Percentiles rank a stretch among this genome's conserved stretches.
Evolutionary conservation across 257 asterid species (phyloP).

Genomic region (Penstemon davidsonii): DNA sequence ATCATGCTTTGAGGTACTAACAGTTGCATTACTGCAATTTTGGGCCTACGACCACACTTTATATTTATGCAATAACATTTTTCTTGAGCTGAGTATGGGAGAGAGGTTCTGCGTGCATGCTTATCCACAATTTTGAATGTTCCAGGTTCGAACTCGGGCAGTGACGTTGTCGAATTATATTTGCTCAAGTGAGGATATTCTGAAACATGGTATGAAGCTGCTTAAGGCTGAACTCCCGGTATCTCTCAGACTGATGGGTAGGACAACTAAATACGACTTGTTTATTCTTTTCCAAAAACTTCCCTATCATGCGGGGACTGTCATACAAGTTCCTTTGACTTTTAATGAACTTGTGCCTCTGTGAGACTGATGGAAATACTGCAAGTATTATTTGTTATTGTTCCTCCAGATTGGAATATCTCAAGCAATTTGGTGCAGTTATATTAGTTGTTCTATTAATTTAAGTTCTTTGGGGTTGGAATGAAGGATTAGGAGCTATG

Average conservation of each 20-base stretch:
- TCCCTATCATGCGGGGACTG: not conserved
- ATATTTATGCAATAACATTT: not conserved
- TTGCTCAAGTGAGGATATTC: slow-evolving; percentile 69
- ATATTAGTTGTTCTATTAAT: not conserved
- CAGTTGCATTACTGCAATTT: slow-evolving; percentile 19
- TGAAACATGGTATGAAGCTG: slow-evolving; percentile 82
- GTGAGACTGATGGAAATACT: slow-evolving; percentile 7
- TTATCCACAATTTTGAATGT: slow-evolving; percentile 27
- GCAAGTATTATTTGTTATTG: not conserved
- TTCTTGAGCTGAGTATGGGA: slow-evolving; percentile 13
- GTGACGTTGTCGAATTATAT: slow-evolving; percentile 69
- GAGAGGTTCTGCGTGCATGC: slow-evolving; percentile 15
- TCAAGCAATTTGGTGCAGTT: not conserved
- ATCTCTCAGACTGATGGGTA: slow-evolving; percentile 93
- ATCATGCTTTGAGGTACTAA: slow-evolving; percentile 75
- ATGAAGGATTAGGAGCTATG: too few relatives aligned
- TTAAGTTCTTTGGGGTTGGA: too few relatives aligned
- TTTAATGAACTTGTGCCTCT: slow-evolving; percentile 2
- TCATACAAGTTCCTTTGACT: slow-evolving; percentile 6
- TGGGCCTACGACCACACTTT: slow-evolving; percentile 7
- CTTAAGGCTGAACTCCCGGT: slow-evolving; percentile 89
- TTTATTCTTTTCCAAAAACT: slow-evolving; percentile 9
- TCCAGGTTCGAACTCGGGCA: slow-evolving; percentile 89
- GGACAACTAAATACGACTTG: slow-evolving; percentile 25
- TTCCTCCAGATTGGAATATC: not conserved